Percentiles rank a stretch among this genome's conserved stretches.
Conservation (phyloP, 192 early-diverging fungal genomes). For the Entophlyctis luteolus region DNA sequence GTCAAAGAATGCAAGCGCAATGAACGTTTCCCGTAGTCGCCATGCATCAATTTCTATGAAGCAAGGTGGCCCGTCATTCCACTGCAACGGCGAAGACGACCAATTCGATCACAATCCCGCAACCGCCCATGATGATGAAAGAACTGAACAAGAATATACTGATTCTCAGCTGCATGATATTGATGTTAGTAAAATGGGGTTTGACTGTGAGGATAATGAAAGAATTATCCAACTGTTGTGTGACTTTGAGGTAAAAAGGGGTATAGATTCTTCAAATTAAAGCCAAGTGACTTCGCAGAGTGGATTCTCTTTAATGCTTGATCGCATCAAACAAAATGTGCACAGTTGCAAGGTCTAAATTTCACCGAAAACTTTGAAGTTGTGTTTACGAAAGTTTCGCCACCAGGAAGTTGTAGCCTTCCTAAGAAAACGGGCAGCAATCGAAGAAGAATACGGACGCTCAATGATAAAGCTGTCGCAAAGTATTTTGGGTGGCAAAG, state of each 20-base stretch:
- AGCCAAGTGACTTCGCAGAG: conserved; percentile 51
- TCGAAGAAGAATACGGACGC: conserved; percentile 89
- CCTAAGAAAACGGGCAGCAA: conserved; percentile 78
- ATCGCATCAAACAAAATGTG: conserved; percentile 66
- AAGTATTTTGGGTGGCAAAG: conserved; percentile 17
- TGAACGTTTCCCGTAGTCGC: neutral
- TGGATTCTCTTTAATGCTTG: conserved; percentile 62
- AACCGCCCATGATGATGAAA: neutral
- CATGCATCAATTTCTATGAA: neutral
- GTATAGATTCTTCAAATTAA: neutral
- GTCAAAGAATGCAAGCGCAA: too few relatives aligned
- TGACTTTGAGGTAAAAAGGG: conserved; percentile 35
- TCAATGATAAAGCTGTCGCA: conserved; percentile 74
- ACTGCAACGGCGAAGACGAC: conserved; percentile 18
- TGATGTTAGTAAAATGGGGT: neutral
- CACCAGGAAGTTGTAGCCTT: conserved; percentile 67
- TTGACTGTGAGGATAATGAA: conserved; percentile 14
- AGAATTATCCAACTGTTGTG: conserved; percentile 35
- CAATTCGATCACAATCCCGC: too few relatives aligned
- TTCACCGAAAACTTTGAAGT: neutral
- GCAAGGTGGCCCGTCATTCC: neutral
- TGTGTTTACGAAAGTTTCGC: neutral
- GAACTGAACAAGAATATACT: too few relatives aligned
- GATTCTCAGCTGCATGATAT: neutral
- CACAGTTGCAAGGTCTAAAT: conserved; percentile 63